These are phyloP conservation scores for Paraphoma sp. DNA, from an alignment of 2,329 filamentous ascomycete species.

Conservation along the genomic window DNA sequence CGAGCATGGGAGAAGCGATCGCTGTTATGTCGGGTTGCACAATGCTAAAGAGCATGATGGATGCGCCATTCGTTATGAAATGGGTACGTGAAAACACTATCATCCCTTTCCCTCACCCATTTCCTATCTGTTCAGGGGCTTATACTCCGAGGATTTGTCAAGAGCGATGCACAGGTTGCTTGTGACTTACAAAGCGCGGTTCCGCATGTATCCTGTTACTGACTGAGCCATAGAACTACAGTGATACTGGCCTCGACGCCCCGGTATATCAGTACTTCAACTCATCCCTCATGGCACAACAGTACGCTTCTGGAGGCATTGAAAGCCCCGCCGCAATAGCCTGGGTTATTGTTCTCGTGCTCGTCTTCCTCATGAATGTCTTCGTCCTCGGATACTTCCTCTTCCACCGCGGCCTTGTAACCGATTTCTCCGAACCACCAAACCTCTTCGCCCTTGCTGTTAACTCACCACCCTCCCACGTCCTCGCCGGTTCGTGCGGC, in stretches of 20 bases:
- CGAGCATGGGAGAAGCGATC: conserved; percentile 75
- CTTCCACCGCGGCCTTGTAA: conserved; percentile 67
- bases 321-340: conserved; percentile 69
- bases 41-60: conserved; percentile 65
- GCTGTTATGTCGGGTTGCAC: conserved; percentile 74
- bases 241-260: conserved; percentile 43
- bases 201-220: not conserved
- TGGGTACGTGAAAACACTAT: conserved; percentile 37
- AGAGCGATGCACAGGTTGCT: not conserved
- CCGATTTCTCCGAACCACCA: conserved; percentile 79
- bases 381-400: conserved; percentile 70
- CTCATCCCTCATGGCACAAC: conserved; percentile 67
- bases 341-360: conserved; percentile 71
- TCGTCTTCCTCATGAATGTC: conserved; percentile 72
- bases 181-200: too few species aligned
- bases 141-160: not conserved
- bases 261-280: conserved; percentile 67
- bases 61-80: conserved; percentile 63
- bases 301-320: conserved; percentile 73
- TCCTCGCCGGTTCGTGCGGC: conserved; percentile 63
- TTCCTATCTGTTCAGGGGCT: not conserved
- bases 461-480: conserved; percentile 64
- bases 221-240: conserved; percentile 40
- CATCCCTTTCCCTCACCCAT: too few species aligned
- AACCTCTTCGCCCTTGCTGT: conserved; percentile 77